Evolutionary conservation across 352 stramenopile species (phyloP).

Genomic region (Phytophthora sp.): DNA sequence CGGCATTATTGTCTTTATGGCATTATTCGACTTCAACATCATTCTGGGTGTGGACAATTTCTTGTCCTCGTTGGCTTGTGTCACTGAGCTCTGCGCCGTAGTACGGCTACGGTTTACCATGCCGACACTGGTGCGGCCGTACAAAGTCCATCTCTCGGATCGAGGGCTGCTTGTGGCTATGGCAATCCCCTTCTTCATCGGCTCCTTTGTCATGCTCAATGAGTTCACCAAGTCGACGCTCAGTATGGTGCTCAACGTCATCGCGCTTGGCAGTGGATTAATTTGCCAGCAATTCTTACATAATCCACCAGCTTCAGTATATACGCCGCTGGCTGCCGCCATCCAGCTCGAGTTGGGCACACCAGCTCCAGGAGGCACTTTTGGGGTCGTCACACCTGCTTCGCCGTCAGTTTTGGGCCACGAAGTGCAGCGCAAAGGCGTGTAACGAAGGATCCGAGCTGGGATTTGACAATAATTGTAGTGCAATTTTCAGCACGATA

Average conservation of each 20-base stretch:
- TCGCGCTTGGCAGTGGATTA: slow-evolving; percentile 55
- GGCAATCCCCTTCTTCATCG: slow-evolving; percentile 65
- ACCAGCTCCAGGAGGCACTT: slow-evolving; percentile 22
- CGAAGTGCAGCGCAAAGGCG: slow-evolving; percentile 26
- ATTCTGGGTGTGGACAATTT: slow-evolving; percentile 94
- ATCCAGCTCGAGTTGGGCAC: slow-evolving; percentile 38
- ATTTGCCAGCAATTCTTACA: slow-evolving; percentile 66
- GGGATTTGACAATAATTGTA: no score
- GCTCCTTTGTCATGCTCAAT: slow-evolving; percentile 68
- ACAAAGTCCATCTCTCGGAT: slow-evolving; percentile 75
- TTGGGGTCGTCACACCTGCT: slow-evolving; percentile 28
- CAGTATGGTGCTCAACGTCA: slow-evolving; percentile 59
- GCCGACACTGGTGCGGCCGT: slow-evolving; percentile 77
- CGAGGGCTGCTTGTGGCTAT: slow-evolving; percentile 46
- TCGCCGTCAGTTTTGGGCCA: slow-evolving; percentile 22
- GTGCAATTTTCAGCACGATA: no score
- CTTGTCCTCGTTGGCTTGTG: slow-evolving; percentile 88
- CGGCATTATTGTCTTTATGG: slow-evolving; percentile 87
- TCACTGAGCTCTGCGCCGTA: slow-evolving; percentile 93
- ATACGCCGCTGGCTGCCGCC: slow-evolving; percentile 38
- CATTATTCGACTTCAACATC: slow-evolving; percentile 87
- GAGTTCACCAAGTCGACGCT: slow-evolving; percentile 66
- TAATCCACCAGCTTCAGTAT: slow-evolving; percentile 43
- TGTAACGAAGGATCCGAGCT: slow-evolving; percentile 10
- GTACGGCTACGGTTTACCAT: slow-evolving; percentile 87